Evolutionary conservation across 495 filamentous ascomycete genomes (phyloP), one percentile per base, ranked within the genome.

Genomic region (Penicillium ochrochloron): DNA sequence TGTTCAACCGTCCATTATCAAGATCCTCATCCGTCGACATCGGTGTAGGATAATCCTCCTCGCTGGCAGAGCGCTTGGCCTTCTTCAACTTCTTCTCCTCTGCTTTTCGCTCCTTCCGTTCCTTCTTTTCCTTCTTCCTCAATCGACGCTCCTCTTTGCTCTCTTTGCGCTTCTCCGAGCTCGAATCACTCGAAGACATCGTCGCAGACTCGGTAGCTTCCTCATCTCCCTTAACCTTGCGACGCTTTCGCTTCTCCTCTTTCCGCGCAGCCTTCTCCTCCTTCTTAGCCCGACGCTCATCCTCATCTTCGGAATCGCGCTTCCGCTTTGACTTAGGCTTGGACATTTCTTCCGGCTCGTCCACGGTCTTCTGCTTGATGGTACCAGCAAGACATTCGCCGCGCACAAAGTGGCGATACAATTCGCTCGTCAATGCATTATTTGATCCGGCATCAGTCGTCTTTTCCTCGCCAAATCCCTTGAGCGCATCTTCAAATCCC

Each of bases 381-480:
- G 91, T 93, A 12, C 93, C 93, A n/a, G 78, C 77, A 59, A 96
- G 75, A 41, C 83, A 76, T 60, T 91, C 86, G 19, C 93, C 93
- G 61, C 83, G 83, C 12, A 96, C 91, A 73, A 97, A 97, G 61
- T 84, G 87, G 17, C 88, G 85, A 75, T 97, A 97, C 7, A 97
- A 80, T 31, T 92, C 90, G 35, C 85, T 81, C 35, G 74, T 78
- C 63, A 80, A 66, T 59, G 76, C 73, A 68, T 83, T 83, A 41
- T 65, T 64, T 63, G 65, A 63, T 44, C 59, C 44, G 53, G 60
- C 55, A 42, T 62, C 65, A 12, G 23, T 61, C 6, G 60, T 61
- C 17, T 46, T 72, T 71, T 92, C 88, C 23, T 70, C 37, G 12
- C 78, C 80, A 0, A 92, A 78, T 3, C 88, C 88, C 73, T 91